Conservation (phyloP, 2,329 filamentous ascomycete genomes). For the Trichoderma sp. region DNA sequence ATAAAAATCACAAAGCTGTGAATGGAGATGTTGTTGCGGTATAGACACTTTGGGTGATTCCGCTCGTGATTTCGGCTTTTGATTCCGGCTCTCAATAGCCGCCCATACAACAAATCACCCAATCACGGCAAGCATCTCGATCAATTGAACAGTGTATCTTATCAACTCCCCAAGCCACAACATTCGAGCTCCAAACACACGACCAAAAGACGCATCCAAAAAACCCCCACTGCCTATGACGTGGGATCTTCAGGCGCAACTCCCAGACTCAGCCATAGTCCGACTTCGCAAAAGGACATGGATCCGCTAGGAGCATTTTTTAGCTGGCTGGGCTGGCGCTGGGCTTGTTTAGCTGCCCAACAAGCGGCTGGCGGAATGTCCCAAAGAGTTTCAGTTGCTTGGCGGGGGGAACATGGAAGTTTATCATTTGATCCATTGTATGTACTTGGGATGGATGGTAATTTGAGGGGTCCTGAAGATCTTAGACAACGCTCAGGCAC, state of each 20-base stretch:
- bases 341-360: slow-evolving; percentile 1
- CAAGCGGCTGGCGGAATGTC: slow-evolving; percentile 7
- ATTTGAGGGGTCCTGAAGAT: background rate
- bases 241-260: slow-evolving; percentile 14
- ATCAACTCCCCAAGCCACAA: background rate
- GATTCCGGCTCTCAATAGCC: background rate
- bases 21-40: background rate
- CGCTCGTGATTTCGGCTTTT: background rate
- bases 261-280: background rate
- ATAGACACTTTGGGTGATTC: background rate
- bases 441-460: background rate
- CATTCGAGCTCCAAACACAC: background rate
- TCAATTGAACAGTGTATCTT: background rate
- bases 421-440: background rate
- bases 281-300: background rate
- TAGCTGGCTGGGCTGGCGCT: background rate
- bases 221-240: slow-evolving; percentile 10
- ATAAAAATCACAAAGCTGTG: background rate
- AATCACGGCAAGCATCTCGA: background rate
- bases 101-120: background rate
- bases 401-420: background rate
- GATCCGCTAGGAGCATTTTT: slow-evolving; percentile 11
- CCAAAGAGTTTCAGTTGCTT: background rate
- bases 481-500: background rate
- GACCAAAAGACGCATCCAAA: background rate